These are phyloP conservation scores for Amorphotheca resinae DNA, from an alignment of 495 filamentous ascomycete species.

Conservation along the genomic window DNA sequence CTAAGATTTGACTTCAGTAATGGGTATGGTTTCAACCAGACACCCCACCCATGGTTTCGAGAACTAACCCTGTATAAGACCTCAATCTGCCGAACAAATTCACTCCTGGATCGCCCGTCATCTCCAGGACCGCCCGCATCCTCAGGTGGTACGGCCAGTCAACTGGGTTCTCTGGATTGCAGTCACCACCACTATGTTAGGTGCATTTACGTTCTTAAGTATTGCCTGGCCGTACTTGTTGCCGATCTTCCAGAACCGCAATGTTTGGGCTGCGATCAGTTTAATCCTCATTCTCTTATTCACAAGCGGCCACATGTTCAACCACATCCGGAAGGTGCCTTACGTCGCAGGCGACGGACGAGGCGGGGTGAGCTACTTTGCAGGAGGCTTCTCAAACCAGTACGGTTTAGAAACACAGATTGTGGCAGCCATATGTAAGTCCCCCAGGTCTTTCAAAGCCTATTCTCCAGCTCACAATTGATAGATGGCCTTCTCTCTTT, in stretches of 20 bases:
- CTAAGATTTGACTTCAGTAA: conserved; percentile 72
- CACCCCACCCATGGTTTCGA: neutral
- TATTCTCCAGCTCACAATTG: neutral
- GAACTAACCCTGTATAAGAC: conserved; percentile 29
- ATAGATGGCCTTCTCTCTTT: conserved; percentile 89
- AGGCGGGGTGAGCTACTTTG: conserved; percentile 86
- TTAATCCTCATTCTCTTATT: conserved; percentile 87
- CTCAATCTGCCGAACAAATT: conserved; percentile 62
- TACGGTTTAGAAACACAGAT: conserved; percentile 96
- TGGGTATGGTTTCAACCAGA: conserved; percentile 42
- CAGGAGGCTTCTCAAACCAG: conserved; percentile 87
- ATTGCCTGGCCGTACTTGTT: conserved; percentile 73
- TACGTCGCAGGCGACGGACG: conserved; percentile 80
- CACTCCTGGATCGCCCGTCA: conserved; percentile 70
- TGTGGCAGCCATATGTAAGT: conserved; percentile 88
- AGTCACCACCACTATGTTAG: conserved; percentile 51
- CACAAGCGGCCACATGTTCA: conserved; percentile 97
- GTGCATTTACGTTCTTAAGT: conserved; percentile 50
- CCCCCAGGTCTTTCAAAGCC: neutral
- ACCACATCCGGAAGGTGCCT: conserved; percentile 94
- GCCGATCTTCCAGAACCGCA: conserved; percentile 82
- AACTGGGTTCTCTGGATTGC: conserved; percentile 72
- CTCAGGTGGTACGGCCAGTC: conserved; percentile 64
- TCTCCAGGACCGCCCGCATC: conserved; percentile 61
- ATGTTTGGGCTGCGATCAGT: conserved; percentile 85